Evolutionary conservation across 345 rosid species (phyloP), one percentile per base, ranked within the genome.

Genomic region (Aquilaria yunnanensis): DNA sequence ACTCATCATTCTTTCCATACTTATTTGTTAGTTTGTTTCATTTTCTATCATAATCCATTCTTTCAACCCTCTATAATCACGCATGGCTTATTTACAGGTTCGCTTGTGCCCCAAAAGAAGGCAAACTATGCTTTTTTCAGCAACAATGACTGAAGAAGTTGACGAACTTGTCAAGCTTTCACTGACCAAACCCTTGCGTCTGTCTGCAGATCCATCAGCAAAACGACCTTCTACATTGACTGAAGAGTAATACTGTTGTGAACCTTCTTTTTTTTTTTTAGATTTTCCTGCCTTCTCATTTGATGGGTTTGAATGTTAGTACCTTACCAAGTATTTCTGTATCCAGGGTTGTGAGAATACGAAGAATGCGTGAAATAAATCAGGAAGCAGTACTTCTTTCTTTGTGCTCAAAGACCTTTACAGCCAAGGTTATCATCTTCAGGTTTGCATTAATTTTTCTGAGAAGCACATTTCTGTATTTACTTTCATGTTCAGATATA

Each of bases 61-160:
- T 37, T 37, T 37, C 43, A 37, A 37, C 43, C 43, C 43, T 37
- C 5, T 37, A 4, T 37, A 37, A 37, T 37, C 43, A 3, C 43
- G 8, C 43, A 37, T 37, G 46, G 54, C 60, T 58, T 56, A 16
- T 72, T 65, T 74, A 64, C 75, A 94, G 99, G 86, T 88, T 70
- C 88, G 93, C 46, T 77, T 80, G 57, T 90, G 97, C 70, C 96
- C 99, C 71, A 90, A 83, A 81, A 80, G 88, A 78, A 90, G 95
- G 81, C 99, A 94, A 71, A 94, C 99, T 5, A 77, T 90, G 96
- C 78, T 94, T 63, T 94, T 94, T 78, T 90, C 97, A 45, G 99
- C 99, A 67, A 94, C 99, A 50, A 88, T 90, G 99, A 94, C 96
- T 29, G 96, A 90, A 77, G 94, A 93, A 70, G 93, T 93, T 71